These are phyloP conservation scores for Coemansia javaensis DNA, from an alignment of 192 early-diverging fungal species.

Conservation along the genomic window DNA sequence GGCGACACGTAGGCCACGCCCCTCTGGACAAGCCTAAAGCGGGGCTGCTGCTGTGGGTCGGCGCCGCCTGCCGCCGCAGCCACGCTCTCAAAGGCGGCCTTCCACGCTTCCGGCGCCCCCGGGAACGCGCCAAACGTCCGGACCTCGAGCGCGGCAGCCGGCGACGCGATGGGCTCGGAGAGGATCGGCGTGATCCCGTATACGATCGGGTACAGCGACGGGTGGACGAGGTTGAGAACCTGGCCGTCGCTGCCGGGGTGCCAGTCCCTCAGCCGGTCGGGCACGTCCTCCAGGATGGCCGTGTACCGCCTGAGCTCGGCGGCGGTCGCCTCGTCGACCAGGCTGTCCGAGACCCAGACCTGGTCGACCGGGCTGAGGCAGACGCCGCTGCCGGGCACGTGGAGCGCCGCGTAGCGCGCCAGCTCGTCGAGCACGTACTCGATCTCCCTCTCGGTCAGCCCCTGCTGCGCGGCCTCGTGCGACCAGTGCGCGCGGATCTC, in stretches of 20 bases:
- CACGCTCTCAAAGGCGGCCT: no score
- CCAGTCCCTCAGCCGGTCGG: slow-evolving; percentile 35
- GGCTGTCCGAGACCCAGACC: slow-evolving; percentile 35
- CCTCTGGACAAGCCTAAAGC: no score
- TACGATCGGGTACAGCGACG: slow-evolving; percentile 51
- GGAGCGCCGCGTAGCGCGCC: slow-evolving; percentile 24
- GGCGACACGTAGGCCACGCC: not conserved
- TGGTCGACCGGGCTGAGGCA: slow-evolving; percentile 27
- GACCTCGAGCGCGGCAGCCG: slow-evolving; percentile 16
- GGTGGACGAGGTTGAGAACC: slow-evolving; percentile 54
- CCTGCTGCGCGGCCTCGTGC: slow-evolving; percentile 16
- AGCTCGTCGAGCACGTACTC: slow-evolving; percentile 48
- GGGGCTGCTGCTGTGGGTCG: no score
- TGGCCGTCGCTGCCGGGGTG: slow-evolving; percentile 46
- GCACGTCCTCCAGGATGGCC: slow-evolving; percentile 36
- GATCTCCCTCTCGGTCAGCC: slow-evolving; percentile 38
- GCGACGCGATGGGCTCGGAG: slow-evolving; percentile 18
- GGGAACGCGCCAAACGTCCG: slow-evolving; percentile 27
- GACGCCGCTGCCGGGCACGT: slow-evolving; percentile 13
- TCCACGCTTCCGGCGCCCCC: no score
- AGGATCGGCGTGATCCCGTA: slow-evolving; percentile 20
- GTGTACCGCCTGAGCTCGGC: slow-evolving; percentile 20
- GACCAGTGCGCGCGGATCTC: slow-evolving; percentile 27
- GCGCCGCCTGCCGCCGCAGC: no score
- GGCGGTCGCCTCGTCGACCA: slow-evolving; percentile 15